Base-by-base conservation (phyloP, 352 stramenopile genomes). In the Phytophthora crassamura region DNA sequence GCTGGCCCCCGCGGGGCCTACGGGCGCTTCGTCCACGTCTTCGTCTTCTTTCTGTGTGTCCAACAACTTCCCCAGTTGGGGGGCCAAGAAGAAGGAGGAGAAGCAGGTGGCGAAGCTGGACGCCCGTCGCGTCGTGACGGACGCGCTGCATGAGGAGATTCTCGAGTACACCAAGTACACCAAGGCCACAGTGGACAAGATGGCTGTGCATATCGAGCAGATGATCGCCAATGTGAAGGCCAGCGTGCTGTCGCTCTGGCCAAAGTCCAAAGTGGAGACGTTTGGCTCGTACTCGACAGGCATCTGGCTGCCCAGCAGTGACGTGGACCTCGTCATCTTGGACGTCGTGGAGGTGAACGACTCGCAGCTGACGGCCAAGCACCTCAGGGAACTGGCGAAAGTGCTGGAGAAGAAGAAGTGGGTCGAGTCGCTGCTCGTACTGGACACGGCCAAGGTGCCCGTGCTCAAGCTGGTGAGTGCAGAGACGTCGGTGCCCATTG, bases 251-350 rank as follows among this genome's bases (percentile, higher is more conserved):
- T 73, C 84, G 40, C 64, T 96, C 10, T 96, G 88, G 88, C 76
- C 84, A 6, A 73, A 86, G 52, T 87, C 88, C 12, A 80, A 74
- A 15, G 84, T 96, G 15, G 88, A 96, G 53, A 89, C 85, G 0
- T 96, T 92, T 51, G 88, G 88, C 3, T 94, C 86, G 18, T 96
- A 94, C 62, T 91, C 88, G 33, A 96, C 88, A 1, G 88, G 88
- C 28, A 91, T 96, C 57, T 96, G 88, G 88, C 73, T 96, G 11
- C 88, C 88, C 15, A 93, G 79, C 51, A 96, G 88, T 46, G 88
- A 96, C 51, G 84, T 96, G 30, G 88, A 96, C 40, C 75, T 96
- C 16, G 88, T 96, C 3, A 90, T 96, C 42, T 38, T 96, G 59
- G 63, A 88, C 35, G 84, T 90, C 1, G 65, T 91, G 12, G 82